phyloP scores from a whole-genome alignment of 2,329 filamentous ascomycete genomes.

The Apiospora koreana region DNA sequence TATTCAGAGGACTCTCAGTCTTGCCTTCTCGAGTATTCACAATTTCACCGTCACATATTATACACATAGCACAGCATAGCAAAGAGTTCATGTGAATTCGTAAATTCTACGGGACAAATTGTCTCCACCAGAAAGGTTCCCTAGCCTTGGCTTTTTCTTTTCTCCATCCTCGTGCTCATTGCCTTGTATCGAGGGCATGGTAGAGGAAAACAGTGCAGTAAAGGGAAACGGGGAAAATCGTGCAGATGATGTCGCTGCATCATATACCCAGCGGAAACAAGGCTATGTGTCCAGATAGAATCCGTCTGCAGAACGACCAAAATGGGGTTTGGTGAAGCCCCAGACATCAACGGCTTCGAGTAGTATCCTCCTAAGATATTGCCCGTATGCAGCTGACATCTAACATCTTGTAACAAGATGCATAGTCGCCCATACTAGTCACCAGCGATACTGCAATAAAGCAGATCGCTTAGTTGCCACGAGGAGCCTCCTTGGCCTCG shows the following conservation, averaged over 20 bases:
- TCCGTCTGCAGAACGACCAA: slow-evolving; percentile 42
- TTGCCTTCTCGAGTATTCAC: background rate
- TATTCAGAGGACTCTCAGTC: background rate
- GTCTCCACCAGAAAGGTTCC: slow-evolving; percentile 33
- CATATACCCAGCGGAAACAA: slow-evolving; percentile 44
- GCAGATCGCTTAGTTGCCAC: slow-evolving; percentile 32
- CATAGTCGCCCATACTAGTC: slow-evolving; percentile 17
- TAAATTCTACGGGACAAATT: slow-evolving; percentile 39
- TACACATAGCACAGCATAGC: background rate
- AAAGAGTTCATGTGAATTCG: slow-evolving; percentile 15
- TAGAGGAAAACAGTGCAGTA: slow-evolving; percentile 32
- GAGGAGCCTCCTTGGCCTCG: slow-evolving; percentile 90
- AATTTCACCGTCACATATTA: background rate
- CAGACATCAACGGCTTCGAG: slow-evolving; percentile 29
- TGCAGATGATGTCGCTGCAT: slow-evolving; percentile 31
- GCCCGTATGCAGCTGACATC: slow-evolving; percentile 16
- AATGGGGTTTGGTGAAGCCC: slow-evolving; percentile 30
- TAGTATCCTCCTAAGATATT: slow-evolving; percentile 28
- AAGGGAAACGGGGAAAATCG: slow-evolving; percentile 38
- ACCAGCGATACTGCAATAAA: slow-evolving; percentile 18
- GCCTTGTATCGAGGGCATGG: slow-evolving; percentile 32
- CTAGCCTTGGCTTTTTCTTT: slow-evolving; percentile 19
- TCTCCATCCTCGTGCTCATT: slow-evolving; percentile 33
- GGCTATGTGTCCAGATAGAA: slow-evolving; percentile 42
- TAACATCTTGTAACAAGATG: slow-evolving; percentile 13